Evolutionary conservation across 2,329 filamentous ascomycete species (phyloP), one percentile per base, ranked within the genome.

Genomic region (Helminthosporium solani): DNA sequence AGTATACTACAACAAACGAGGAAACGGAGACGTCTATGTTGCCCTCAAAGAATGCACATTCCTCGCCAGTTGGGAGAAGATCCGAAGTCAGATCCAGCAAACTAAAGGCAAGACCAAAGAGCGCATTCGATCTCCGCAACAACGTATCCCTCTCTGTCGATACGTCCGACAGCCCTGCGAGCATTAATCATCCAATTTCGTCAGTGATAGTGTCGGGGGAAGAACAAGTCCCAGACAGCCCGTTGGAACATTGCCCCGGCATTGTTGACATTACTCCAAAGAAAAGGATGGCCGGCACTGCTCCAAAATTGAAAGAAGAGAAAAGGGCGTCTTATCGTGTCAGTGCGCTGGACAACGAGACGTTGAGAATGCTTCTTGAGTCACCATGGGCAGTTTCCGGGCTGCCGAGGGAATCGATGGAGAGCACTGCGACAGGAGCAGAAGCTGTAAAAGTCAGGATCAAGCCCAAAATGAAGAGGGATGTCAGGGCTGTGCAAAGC

Each of bases 71-170:
- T 35, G 47, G 21, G 47, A 37, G 19, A 37, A 33, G 41, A 48
- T 20, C 44, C 55, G 5, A 38, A 43, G 7, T 53, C 55, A 25
- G 6, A 25, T 25, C 23, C 0, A 54, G 50, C 2, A 63, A 63
- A 25, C 49, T 63, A 7, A 44, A 47, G 12, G 50, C 49, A 6
- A 54, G 64, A 20, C 60, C 67, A 1, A 62, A 56, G 41, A 69
- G 66, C 28, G 64, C 67, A 7, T 63, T 68, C 23, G 64, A 70
- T 33, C 53, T 70, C 12, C 60, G 61, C 27, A 42, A 42, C 7
- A 41, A 49, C 18, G 20, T 11, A 5, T 21, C 34, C 19, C 33
- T 7, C 8, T 16, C 16, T 9, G 14, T 5, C 20, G n/a, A n/a
- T n/a, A n/a, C n/a, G n/a, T n/a, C n/a, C n/a, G n/a, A n/a, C n/a